phyloP scores from a whole-genome alignment of 1,139 yeast genomes.

The Meyerozyma elateridarum region DNA sequence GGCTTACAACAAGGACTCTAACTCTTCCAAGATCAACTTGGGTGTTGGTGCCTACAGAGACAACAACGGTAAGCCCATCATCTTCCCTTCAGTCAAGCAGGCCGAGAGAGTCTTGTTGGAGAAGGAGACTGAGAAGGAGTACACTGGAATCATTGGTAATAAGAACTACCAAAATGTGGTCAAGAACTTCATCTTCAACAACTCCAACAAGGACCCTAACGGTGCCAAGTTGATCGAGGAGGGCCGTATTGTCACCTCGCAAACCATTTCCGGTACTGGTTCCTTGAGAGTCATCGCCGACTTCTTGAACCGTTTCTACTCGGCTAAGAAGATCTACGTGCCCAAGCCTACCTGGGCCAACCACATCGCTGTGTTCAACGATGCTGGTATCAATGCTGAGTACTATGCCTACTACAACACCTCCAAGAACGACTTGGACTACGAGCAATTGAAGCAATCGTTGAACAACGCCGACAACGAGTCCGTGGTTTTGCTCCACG shows the following conservation, averaged over 20 bases:
- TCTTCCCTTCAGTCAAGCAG: slow-evolving; percentile 45
- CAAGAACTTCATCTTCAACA: slow-evolving; percentile 47
- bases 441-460: slow-evolving; percentile 45
- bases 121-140: slow-evolving; percentile 50
- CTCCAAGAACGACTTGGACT: slow-evolving; percentile 48
- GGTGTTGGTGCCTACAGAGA: slow-evolving; percentile 52
- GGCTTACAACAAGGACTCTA: slow-evolving; percentile 39
- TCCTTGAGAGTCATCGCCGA: slow-evolving; percentile 54
- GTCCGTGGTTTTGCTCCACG: slow-evolving; percentile 74
- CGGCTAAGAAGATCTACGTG: slow-evolving; percentile 43
- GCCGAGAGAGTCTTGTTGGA: slow-evolving; percentile 39
- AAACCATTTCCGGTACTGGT: slow-evolving; percentile 60
- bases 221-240: slow-evolving; percentile 45
- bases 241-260: slow-evolving; percentile 50
- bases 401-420: slow-evolving; percentile 51
- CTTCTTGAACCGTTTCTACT: slow-evolving; percentile 45
- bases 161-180: slow-evolving; percentile 46
- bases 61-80: slow-evolving; percentile 43
- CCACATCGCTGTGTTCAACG: slow-evolving; percentile 55
- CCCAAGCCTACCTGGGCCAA: slow-evolving; percentile 79
- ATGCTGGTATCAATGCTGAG: slow-evolving; percentile 43
- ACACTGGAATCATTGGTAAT: slow-evolving; percentile 51
- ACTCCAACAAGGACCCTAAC: slow-evolving; percentile 42
- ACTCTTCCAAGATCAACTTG: slow-evolving; percentile 41
- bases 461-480: slow-evolving; percentile 42